Evolutionary conservation across 805 yeast genomes (phyloP), one percentile per base, ranked within the genome.

Genomic region (Hemisphaericaspora nanyangensis): DNA sequence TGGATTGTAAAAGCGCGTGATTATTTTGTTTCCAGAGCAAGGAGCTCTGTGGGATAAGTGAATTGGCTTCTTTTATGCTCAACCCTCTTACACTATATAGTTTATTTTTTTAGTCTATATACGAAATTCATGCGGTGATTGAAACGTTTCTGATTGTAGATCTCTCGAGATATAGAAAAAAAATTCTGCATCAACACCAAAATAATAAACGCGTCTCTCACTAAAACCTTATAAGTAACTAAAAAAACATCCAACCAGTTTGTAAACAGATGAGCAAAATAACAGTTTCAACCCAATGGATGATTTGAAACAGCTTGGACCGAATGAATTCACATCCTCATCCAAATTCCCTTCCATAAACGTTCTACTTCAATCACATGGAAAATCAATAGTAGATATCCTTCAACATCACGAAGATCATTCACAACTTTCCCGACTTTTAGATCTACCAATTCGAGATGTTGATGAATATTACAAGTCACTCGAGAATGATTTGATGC

Each of bases 371-470:
- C 49, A 48, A 22, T 13, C 40, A 6, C 43, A 60, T 33, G 69
- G 69, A 5, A 42, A 54, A 17, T 42, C 62, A 3, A 47, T 52
- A 2, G 51, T 48, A 12, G 68, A 63, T 40, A 36, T 61, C 17
- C 37, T 63, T 19, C 32, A 31, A 24, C 51, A 36, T 31, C 45
- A 46, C 8, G 42, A 45, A 8, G 46, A 46, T 28, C 35, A 49
- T 11, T 31, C 42, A 12, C 50, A 39, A 19, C 38, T 61, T 17
- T 49, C 62, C 20, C 54, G 49, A 34, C 30, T 44, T 17, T 17
- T 55, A 4, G 57, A 57, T 6, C 45, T 64, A 30, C 56, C 66
- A 10, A 44, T 56, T 8, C 37, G 52, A 29, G 67, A 60, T 35
- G 39, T 61, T 13, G 57, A 58, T 26, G 53, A 55, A 10, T 58